Evolutionary conservation across 768 basidiomycete species (phyloP).

Genomic region (Tylopilus cervinicoccineus): DNA sequence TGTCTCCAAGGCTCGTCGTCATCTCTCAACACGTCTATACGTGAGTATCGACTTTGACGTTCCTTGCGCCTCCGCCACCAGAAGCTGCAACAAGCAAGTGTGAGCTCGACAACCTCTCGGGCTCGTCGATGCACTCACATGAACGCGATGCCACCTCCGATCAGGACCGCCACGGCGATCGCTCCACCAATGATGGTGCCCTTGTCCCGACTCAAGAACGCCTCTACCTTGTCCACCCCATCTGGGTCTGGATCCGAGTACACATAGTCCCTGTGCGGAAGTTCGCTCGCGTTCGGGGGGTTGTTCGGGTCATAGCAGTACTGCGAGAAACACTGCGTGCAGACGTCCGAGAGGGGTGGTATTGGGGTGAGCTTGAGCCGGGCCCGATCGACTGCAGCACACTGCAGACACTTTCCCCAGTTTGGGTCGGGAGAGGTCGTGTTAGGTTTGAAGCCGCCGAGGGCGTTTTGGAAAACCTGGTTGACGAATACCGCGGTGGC

Average conservation of each 20-base stretch:
- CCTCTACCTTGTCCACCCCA: conserved; percentile 39
- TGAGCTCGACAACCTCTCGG: background rate
- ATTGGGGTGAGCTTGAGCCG: conserved; percentile 37
- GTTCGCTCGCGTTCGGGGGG: conserved; percentile 51
- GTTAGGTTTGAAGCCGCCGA: conserved; percentile 59
- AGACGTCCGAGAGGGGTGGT: conserved; percentile 39
- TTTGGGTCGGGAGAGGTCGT: conserved; percentile 50
- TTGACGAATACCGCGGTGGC: conserved; percentile 57
- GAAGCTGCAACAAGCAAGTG: conserved; percentile 14
- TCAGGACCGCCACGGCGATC: conserved; percentile 38
- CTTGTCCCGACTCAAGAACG: conserved; percentile 45
- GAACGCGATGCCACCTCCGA: conserved; percentile 34
- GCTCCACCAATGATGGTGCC: conserved; percentile 46
- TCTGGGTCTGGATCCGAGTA: conserved; percentile 57
- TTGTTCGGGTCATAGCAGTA: conserved; percentile 54
- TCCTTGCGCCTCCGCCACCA: conserved; percentile 28
- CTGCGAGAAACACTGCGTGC: conserved; percentile 58
- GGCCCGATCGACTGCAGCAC: conserved; percentile 57
- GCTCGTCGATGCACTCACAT: conserved; percentile 26
- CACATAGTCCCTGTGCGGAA: conserved; percentile 36
- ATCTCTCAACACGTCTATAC: conserved; percentile 26
- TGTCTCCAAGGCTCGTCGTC: conserved; percentile 30
- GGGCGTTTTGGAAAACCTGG: conserved; percentile 52
- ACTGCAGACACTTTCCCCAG: conserved; percentile 57
- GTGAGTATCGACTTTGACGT: conserved; percentile 16